Percentiles rank a stretch among this genome's conserved stretches.
These are phyloP conservation scores for Talaromyces islandicus DNA, from an alignment of 2,329 filamentous ascomycete genomes.

Conservation along the genomic window DNA sequence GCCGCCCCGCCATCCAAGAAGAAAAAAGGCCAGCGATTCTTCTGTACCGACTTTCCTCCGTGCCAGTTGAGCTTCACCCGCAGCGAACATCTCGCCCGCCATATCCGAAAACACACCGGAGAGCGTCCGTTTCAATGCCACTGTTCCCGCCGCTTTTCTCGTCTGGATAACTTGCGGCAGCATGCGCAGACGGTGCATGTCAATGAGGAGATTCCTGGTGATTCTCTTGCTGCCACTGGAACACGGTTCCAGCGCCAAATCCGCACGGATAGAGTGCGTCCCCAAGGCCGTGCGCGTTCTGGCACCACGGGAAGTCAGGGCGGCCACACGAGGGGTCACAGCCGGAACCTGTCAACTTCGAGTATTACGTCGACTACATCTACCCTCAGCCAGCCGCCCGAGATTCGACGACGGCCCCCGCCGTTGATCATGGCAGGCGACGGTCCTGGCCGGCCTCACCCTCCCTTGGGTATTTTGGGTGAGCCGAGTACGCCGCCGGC, in stretches of 20 bases:
- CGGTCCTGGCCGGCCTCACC: conserved; percentile 52
- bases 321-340: conserved; percentile 69
- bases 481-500: conserved; percentile 59
- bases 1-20: conserved; percentile 72
- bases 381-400: conserved; percentile 56
- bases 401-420: conserved; percentile 66
- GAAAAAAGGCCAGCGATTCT: conserved; percentile 94
- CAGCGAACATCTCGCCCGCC: conserved; percentile 89
- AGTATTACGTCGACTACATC: conserved; percentile 75
- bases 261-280: conserved; percentile 75
- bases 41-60: conserved; percentile 89
- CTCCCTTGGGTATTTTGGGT: conserved; percentile 59
- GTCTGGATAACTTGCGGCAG: conserved; percentile 89
- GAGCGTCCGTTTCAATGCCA: conserved; percentile 96
- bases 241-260: conserved; percentile 91
- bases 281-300: conserved; percentile 63
- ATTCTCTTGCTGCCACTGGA: conserved; percentile 87
- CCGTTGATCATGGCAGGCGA: conserved; percentile 78
- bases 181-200: conserved; percentile 97
- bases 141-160: conserved; percentile 85
- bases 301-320: conserved; percentile 70
- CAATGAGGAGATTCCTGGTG: conserved; percentile 91
- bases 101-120: conserved; percentile 97
- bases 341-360: conserved; percentile 77
- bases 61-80: conserved; percentile 93